These are phyloP conservation scores for Ramalina intermedia DNA, from an alignment of 495 filamentous ascomycete species.

Conservation along the genomic window DNA sequence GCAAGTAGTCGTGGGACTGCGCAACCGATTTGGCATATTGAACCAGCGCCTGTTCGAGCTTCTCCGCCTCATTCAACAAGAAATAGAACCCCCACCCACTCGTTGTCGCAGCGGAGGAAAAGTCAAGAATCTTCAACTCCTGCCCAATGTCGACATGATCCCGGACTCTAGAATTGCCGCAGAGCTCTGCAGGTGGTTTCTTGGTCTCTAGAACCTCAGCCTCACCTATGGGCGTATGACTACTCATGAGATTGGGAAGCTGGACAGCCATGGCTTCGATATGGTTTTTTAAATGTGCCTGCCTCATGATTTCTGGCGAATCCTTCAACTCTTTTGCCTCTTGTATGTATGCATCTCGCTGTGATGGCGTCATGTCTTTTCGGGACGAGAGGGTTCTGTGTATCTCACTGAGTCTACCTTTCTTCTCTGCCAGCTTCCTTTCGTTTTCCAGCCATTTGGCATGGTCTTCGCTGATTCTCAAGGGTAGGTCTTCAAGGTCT, in stretches of 20 bases:
- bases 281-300: slow-evolving; percentile 43
- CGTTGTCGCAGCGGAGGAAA: slow-evolving; percentile 57
- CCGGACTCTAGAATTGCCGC: slow-evolving; percentile 21
- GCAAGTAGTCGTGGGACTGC: slow-evolving; percentile 52
- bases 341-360: slow-evolving; percentile 33
- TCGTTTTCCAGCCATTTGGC: slow-evolving; percentile 48
- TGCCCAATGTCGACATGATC: slow-evolving; percentile 78
- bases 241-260: slow-evolving; percentile 75
- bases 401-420: slow-evolving; percentile 42
- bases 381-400: slow-evolving; percentile 4
- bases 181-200: slow-evolving; percentile 42
- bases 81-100: slow-evolving; percentile 98
- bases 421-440: slow-evolving; percentile 34
- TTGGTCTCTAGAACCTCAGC: slow-evolving; percentile 56
- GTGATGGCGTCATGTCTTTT: not conserved
- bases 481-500: slow-evolving; percentile 46
- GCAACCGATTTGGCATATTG: slow-evolving; percentile 65
- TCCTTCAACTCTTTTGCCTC: slow-evolving; percentile 60
- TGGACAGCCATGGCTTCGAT: slow-evolving; percentile 62
- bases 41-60: slow-evolving; percentile 86
- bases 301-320: slow-evolving; percentile 39
- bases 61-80: slow-evolving; percentile 71
- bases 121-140: slow-evolving; percentile 71
- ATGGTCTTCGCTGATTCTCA: slow-evolving; percentile 53
- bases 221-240: slow-evolving; percentile 52